These are phyloP conservation scores for Penicillium longicatenatum DNA, from an alignment of 495 filamentous ascomycete genomes.

Conservation along the genomic window DNA sequence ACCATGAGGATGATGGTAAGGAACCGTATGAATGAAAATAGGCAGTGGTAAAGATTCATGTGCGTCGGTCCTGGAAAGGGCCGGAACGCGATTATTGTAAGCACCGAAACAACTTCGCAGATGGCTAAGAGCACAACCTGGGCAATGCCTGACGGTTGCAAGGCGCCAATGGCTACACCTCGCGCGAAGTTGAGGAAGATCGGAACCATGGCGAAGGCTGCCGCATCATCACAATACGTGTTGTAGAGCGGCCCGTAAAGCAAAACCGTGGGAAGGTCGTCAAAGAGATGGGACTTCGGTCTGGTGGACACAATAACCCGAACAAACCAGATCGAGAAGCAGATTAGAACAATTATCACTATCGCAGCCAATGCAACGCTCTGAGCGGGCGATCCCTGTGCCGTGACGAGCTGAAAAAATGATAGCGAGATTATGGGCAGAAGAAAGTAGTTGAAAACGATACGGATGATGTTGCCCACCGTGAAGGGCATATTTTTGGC, in stretches of 20 bases:
- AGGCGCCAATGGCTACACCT: conserved; percentile 87
- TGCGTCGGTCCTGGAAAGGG: conserved; percentile 90
- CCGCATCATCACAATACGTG: conserved; percentile 87
- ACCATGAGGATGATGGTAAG: conserved; percentile 80
- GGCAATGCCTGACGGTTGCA: conserved; percentile 90
- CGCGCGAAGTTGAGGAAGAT: conserved; percentile 80
- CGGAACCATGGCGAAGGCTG: conserved; percentile 83
- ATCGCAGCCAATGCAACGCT: conserved; percentile 73
- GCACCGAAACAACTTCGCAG: conserved; percentile 88
- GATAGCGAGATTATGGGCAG: conserved; percentile 83
- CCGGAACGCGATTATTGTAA: conserved; percentile 84
- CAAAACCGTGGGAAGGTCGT: conserved; percentile 86
- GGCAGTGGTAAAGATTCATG: conserved; percentile 95
- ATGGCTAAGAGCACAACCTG: conserved; percentile 90
- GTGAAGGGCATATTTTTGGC: conserved; percentile 94
- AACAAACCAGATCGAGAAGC: conserved; percentile 76
- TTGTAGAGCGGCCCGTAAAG: conserved; percentile 97
- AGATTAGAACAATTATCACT: conserved; percentile 68
- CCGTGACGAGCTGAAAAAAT: conserved; percentile 87
- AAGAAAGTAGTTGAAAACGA: conserved; percentile 90
- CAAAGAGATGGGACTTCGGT: conserved; percentile 84
- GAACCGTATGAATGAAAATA: conserved; percentile 78
- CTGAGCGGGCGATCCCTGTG: conserved; percentile 62
- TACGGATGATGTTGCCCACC: conserved; percentile 79
- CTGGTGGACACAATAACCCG: conserved; percentile 76